Evolutionary conservation across 2,329 filamentous ascomycete genomes (phyloP).

Genomic region (Pestalotiopsis sp.): DNA sequence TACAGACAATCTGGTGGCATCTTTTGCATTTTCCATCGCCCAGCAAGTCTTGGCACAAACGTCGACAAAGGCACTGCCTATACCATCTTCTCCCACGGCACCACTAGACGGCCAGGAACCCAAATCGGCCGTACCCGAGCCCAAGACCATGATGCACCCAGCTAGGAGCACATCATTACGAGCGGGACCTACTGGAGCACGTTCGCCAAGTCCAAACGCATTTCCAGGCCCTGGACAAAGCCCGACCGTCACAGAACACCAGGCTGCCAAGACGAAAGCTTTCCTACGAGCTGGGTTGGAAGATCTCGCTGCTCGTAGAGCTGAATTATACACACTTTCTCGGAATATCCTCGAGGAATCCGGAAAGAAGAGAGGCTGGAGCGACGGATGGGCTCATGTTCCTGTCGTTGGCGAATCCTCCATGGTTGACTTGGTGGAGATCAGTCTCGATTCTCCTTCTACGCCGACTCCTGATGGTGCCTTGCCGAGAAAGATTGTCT

Average conservation of each 20-base stretch:
- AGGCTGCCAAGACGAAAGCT: conserved; percentile 43
- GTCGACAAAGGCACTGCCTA: conserved; percentile 67
- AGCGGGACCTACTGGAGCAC: conserved; percentile 29
- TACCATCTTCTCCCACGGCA: conserved; percentile 61
- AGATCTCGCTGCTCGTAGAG: conserved; percentile 80
- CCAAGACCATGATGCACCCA: conserved; percentile 73
- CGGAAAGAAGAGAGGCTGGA: conserved; percentile 75
- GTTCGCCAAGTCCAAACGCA: conserved; percentile 51
- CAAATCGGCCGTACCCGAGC: conserved; percentile 66
- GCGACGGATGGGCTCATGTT: conserved; percentile 71
- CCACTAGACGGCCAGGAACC: conserved; percentile 54
- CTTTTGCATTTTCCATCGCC: conserved; percentile 76
- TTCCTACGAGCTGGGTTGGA: conserved; percentile 71
- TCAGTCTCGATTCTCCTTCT: conserved; percentile 52
- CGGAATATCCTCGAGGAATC: conserved; percentile 77
- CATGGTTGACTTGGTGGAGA: conserved; percentile 56
- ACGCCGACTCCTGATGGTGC: conserved; percentile 22
- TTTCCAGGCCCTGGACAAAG: conserved; percentile 52
- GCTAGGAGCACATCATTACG: conserved; percentile 65
- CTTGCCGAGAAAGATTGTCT: background rate
- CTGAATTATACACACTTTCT: conserved; percentile 80
- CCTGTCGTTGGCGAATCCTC: conserved; percentile 49
- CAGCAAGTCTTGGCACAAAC: conserved; percentile 80
- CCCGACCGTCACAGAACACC: conserved; percentile 34
- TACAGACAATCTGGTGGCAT: conserved; percentile 75